Evolutionary conservation across 2,329 filamentous ascomycete species (phyloP).

Genomic region (Rhytidhysteron rufulum): DNA sequence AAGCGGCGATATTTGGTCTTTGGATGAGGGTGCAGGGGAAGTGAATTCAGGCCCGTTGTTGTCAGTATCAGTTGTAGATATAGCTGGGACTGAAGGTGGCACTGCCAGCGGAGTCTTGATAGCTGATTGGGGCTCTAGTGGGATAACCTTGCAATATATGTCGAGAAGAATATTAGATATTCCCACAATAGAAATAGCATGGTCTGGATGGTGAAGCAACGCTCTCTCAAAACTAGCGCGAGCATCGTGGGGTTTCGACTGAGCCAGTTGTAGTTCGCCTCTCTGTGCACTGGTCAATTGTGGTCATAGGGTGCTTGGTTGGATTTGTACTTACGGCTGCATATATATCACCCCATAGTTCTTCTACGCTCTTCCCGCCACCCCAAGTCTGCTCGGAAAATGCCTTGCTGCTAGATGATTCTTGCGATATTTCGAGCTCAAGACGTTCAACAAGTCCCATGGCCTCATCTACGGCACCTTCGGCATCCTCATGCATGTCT

Average conservation of each 20-base stretch:
- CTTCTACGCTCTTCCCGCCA: conserved; percentile 74
- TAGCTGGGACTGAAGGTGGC: conserved; percentile 8
- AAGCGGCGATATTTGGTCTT: conserved; percentile 54
- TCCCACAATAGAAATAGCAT: conserved; percentile 74
- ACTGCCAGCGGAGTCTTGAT: conserved; percentile 11
- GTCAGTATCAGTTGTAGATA: conserved; percentile 7
- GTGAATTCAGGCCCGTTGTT: conserved; percentile 44
- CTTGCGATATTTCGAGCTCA: conserved; percentile 62
- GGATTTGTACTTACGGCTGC: conserved; percentile 61
- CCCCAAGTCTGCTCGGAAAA: conserved; percentile 71
- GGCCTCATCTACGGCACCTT: conserved; percentile 77
- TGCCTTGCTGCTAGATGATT: conserved; percentile 59
- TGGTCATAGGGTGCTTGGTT: conserved; percentile 11
- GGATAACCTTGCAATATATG: conserved; percentile 64
- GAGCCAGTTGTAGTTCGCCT: conserved; percentile 63
- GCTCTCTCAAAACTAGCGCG: conserved; percentile 78
- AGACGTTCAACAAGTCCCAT: conserved; percentile 68
- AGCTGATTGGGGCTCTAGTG: conserved; percentile 54
- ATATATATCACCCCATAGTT: conserved; percentile 79
- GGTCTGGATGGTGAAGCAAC: conserved; percentile 73
- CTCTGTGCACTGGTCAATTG: conserved; percentile 46
- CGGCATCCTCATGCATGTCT: conserved; percentile 72
- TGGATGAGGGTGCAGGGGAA: conserved; percentile 42
- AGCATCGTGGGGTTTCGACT: conserved; percentile 63
- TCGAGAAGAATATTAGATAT: conserved; percentile 83